Percentiles rank a stretch among this genome's conserved stretches.
These are phyloP conservation scores for Verbena officinalis DNA, from an alignment of 257 asterid species.

Conservation along the genomic window DNA sequence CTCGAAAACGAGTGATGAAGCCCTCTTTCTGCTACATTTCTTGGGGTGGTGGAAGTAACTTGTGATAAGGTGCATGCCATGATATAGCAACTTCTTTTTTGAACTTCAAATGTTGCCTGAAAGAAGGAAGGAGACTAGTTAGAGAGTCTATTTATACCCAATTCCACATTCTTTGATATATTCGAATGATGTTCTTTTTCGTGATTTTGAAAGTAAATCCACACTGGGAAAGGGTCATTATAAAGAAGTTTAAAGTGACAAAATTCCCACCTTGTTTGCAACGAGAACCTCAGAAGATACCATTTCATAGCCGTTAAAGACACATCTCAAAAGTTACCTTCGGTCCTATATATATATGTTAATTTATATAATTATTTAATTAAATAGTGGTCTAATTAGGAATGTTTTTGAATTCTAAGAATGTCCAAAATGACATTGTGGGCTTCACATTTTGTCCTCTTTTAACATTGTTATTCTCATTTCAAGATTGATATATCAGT, in stretches of 20 bases:
- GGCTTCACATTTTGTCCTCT: conserved; percentile 29
- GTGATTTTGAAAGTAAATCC: conserved; percentile 17
- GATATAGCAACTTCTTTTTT: neutral
- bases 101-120: conserved; percentile 18
- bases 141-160: neutral
- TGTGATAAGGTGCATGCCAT: conserved; percentile 62
- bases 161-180: conserved; percentile 5
- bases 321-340: conserved; percentile 18
- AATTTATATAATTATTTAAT: no score
- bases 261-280: conserved; percentile 44
- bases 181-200: conserved; percentile 6
- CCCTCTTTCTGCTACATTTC: conserved; percentile 34
- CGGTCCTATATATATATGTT: no score
- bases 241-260: conserved; percentile 39
- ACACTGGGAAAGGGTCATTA: conserved; percentile 23
- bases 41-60: conserved; percentile 31
- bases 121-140: neutral
- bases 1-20: conserved; percentile 41
- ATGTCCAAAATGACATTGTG: conserved; percentile 20
- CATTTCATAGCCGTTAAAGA: conserved; percentile 31
- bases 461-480: conserved; percentile 33
- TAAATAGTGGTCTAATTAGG: conserved; percentile 15
- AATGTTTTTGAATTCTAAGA: neutral
- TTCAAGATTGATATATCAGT: conserved; percentile 11
- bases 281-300: conserved; percentile 52